Evolutionary conservation across 352 stramenopile genomes (phyloP).

Genomic region (Pythium guiyangense): DNA sequence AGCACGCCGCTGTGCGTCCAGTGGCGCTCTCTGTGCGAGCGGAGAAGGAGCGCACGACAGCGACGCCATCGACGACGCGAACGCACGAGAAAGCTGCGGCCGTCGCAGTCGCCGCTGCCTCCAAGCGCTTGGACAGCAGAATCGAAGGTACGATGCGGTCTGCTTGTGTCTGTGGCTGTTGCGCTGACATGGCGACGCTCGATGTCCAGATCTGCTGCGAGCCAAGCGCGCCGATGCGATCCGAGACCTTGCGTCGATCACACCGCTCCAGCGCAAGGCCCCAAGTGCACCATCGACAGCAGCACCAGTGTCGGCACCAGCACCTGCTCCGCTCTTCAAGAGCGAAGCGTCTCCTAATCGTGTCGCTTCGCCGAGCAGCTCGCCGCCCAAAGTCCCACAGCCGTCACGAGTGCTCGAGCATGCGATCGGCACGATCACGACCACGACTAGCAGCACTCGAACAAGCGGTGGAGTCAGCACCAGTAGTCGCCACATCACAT

Average conservation of each 20-base stretch:
- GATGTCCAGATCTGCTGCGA: slow-evolving; percentile 7
- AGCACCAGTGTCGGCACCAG: background rate
- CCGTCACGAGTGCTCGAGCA: background rate
- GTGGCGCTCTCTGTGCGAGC: background rate
- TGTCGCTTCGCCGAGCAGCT: background rate
- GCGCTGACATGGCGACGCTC: background rate
- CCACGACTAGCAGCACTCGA: no score
- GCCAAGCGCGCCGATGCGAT: slow-evolving; percentile 2
- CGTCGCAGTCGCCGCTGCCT: background rate
- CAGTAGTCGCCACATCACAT: no score
- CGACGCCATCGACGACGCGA: no score
- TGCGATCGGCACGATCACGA: no score
- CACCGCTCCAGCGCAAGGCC: slow-evolving; percentile 7
- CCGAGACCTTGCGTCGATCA: slow-evolving; percentile 5
- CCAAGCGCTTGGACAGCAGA: slow-evolving; percentile 7
- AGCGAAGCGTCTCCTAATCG: background rate
- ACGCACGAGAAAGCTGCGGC: background rate
- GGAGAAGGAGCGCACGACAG: background rate
- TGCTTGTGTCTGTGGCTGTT: no score
- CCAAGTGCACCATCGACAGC: slow-evolving; percentile 14
- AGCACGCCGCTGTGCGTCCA: background rate
- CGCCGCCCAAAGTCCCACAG: background rate
- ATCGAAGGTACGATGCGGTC: slow-evolving; percentile 7
- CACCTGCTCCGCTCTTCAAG: background rate
- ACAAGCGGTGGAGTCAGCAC: no score